phyloP scores from a whole-genome alignment of 2,329 filamentous ascomycete genomes.

The Zymoseptoria pseudotritici region DNA sequence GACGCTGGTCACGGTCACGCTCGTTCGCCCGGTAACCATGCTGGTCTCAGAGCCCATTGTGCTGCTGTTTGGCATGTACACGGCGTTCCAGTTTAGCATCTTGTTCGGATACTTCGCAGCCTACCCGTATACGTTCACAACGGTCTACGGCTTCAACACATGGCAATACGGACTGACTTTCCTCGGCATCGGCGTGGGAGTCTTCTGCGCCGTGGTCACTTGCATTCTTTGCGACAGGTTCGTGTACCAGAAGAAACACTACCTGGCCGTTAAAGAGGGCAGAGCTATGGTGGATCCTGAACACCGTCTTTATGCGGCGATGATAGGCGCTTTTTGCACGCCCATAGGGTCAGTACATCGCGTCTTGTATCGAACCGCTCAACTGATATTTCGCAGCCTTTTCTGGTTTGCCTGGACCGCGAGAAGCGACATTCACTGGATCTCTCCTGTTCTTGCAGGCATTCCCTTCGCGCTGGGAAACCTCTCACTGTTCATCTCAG shows the following conservation, averaged over 20 bases:
- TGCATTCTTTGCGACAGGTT: slow-evolving; percentile 30
- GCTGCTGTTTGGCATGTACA: slow-evolving; percentile 25
- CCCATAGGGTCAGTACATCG: slow-evolving; percentile 22
- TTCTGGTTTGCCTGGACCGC: slow-evolving; percentile 38
- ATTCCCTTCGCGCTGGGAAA: slow-evolving; percentile 27
- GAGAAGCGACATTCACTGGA: slow-evolving; percentile 31
- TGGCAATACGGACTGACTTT: slow-evolving; percentile 75
- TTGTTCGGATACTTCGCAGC: slow-evolving; percentile 29
- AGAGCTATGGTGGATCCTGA: slow-evolving; percentile 25
- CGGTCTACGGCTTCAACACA: slow-evolving; percentile 65
- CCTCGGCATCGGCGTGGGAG: slow-evolving; percentile 61
- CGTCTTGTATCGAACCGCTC: not conserved
- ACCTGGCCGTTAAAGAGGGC: slow-evolving; percentile 23
- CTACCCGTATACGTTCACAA: slow-evolving; percentile 47
- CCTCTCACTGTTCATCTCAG: slow-evolving; percentile 29
- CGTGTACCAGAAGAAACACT: slow-evolving; percentile 31
- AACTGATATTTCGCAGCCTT: slow-evolving; percentile 16
- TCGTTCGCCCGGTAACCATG: slow-evolving; percentile 30
- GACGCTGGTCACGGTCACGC: slow-evolving; percentile 26
- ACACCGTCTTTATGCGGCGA: slow-evolving; percentile 29
- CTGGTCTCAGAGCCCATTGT: slow-evolving; percentile 33
- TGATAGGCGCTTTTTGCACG: slow-evolving; percentile 30
- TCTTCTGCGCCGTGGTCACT: slow-evolving; percentile 48
- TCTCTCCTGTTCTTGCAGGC: slow-evolving; percentile 30
- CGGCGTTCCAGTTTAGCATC: slow-evolving; percentile 25